phyloP scores from a whole-genome alignment of 108 stramenopile genomes.

The Nitzschia sp. region DNA sequence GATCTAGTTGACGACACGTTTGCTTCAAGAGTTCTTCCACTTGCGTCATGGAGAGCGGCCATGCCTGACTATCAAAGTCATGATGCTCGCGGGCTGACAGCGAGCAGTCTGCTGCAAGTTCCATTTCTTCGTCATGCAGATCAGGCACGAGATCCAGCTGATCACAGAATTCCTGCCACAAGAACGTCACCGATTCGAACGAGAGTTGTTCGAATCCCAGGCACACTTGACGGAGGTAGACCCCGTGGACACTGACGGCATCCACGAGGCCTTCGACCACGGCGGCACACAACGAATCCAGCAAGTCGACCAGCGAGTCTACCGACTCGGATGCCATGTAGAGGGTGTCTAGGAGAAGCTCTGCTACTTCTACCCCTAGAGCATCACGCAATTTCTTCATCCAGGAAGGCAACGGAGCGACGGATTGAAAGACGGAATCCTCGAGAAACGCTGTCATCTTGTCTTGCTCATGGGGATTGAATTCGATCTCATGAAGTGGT shows the following conservation, averaged over 20 bases:
- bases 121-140: not conserved
- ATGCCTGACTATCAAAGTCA: constrained; percentile 3
- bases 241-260: constrained; percentile 60
- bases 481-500: constrained; percentile 38
- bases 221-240: constrained; percentile 70
- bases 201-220: constrained; percentile 80
- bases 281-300: constrained; percentile 37
- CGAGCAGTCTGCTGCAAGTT: not conserved
- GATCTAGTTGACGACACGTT: constrained; percentile 13
- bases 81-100: not conserved
- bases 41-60: constrained; percentile 42
- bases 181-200: constrained; percentile 61
- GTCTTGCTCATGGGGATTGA: constrained; percentile 11
- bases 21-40: constrained; percentile 31
- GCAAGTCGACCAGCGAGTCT: constrained; percentile 56
- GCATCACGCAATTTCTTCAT: not conserved
- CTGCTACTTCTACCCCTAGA: constrained; percentile 7
- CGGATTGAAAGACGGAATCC: constrained; percentile 19
- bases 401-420: not conserved
- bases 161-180: constrained; percentile 57
- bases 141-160: constrained; percentile 13
- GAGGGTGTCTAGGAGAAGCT: constrained; percentile 26
- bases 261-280: constrained; percentile 39
- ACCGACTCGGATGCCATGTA: constrained; percentile 42
- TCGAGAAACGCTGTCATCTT: constrained; percentile 26